These are phyloP conservation scores for Crithidia expoeki DNA, from an alignment of 208 protist species.

Conservation along the genomic window DNA sequence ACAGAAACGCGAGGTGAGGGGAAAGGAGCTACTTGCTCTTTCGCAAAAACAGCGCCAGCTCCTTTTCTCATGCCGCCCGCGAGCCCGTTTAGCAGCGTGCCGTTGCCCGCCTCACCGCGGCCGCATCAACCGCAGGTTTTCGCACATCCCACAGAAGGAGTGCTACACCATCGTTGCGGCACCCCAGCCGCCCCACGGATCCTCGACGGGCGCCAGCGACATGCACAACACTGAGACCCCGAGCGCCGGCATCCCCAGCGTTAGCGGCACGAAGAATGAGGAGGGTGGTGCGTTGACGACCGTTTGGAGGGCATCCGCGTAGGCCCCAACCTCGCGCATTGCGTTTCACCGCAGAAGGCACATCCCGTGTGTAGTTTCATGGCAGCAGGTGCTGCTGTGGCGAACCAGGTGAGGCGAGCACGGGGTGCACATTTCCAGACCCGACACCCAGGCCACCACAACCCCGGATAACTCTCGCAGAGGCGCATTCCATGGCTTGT, in stretches of 20 bases:
- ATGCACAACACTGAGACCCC: constrained; percentile 51
- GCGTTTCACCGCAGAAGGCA: constrained; percentile 52
- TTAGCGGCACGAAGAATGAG: constrained; percentile 47
- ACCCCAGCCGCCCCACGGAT: constrained; percentile 49
- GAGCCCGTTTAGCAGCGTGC: not conserved
- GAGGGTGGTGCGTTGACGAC: constrained; percentile 54
- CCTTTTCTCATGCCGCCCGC: not conserved
- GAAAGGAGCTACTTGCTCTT: not conserved
- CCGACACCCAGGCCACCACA: constrained; percentile 47
- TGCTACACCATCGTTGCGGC: constrained; percentile 43
- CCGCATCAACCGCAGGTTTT: constrained; percentile 43
- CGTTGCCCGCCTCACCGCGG: constrained; percentile 23
- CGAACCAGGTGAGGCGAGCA: constrained; percentile 31
- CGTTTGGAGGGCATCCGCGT: constrained; percentile 45
- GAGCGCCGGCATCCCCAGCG: constrained; percentile 51
- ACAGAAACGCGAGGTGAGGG: not conserved
- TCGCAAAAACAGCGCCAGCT: not conserved
- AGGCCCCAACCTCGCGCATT: constrained; percentile 43
- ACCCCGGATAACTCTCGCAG: constrained; percentile 37
- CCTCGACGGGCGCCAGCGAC: constrained; percentile 42
- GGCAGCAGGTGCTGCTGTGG: constrained; percentile 46
- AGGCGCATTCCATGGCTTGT: constrained; percentile 50
- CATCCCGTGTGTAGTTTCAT: constrained; percentile 44
- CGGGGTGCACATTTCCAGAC: constrained; percentile 31
- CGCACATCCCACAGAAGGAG: constrained; percentile 45